Percentiles rank a stretch among this genome's conserved stretches.
Conservation (phyloP, 2,329 filamentous ascomycete genomes). For the Cladosporium halotolerans region DNA sequence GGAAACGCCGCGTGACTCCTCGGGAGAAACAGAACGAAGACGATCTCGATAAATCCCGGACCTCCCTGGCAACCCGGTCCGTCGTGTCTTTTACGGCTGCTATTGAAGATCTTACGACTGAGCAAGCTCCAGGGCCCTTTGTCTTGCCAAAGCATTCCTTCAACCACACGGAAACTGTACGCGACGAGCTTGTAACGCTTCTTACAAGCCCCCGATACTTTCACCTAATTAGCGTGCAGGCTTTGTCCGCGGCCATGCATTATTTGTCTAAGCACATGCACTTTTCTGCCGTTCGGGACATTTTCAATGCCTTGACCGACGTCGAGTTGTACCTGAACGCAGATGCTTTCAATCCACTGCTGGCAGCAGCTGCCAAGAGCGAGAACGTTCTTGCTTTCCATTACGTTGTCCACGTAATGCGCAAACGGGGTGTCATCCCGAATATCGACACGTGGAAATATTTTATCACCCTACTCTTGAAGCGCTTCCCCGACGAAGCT, state of each 20-base stretch:
- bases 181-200: not conserved
- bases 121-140: not conserved
- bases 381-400: conserved; percentile 25
- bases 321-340: conserved; percentile 13
- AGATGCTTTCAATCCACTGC: conserved; percentile 19
- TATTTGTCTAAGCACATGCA: conserved; percentile 19
- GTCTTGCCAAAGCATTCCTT: not conserved
- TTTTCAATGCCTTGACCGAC: conserved; percentile 17
- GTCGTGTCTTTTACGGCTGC: not conserved
- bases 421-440: conserved; percentile 14
- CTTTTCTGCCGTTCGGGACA: conserved; percentile 14
- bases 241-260: conserved; percentile 17
- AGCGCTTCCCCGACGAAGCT: conserved; percentile 10
- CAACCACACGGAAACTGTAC: conserved; percentile 5
- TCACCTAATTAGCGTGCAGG: conserved; percentile 12
- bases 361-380: conserved; percentile 18
- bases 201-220: not conserved
- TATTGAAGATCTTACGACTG: not conserved
- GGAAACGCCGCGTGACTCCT: no score
- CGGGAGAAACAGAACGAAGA: no score
- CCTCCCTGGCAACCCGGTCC: not conserved
- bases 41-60: no score
- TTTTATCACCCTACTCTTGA: conserved; percentile 21
- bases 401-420: conserved; percentile 22
- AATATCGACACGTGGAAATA: conserved; percentile 20